Conservation (phyloP, 257 asterid genomes). For the Euphrasia confusa region DNA sequence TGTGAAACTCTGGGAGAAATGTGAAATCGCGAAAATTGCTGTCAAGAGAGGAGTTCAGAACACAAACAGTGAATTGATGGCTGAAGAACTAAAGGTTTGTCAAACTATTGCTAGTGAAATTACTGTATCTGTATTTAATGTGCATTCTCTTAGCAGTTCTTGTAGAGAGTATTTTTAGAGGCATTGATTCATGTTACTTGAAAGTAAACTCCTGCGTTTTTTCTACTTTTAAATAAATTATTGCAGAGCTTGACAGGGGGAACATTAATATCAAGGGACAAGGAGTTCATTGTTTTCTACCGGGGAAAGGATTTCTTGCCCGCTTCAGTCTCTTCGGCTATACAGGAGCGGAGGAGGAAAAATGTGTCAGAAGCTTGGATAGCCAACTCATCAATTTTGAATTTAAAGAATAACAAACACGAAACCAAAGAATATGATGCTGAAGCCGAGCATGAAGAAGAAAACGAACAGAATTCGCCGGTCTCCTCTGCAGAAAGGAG, state of each 20-base stretch:
- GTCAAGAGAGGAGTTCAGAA: slow-evolving; percentile 94
- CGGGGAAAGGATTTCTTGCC: slow-evolving; percentile 98
- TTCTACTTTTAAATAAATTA: slow-evolving; percentile 24
- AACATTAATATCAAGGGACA: slow-evolving; percentile 85
- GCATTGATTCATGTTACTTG: slow-evolving; percentile 29
- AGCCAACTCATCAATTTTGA: slow-evolving; percentile 23
- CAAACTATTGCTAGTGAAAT: no score
- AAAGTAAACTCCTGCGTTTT: slow-evolving; percentile 24
- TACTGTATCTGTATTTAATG: no score
- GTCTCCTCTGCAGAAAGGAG: slow-evolving; percentile 35
- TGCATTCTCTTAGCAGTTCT: slow-evolving; percentile 15
- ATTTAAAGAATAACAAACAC: slow-evolving; percentile 27
- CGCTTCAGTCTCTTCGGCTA: slow-evolving; percentile 83
- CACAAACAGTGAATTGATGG: slow-evolving; percentile 83
- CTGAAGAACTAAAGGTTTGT: slow-evolving; percentile 96
- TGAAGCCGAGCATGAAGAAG: slow-evolving; percentile 33
- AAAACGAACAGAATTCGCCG: slow-evolving; percentile 24
- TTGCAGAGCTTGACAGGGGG: slow-evolving; percentile 96
- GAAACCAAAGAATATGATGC: slow-evolving; percentile 25
- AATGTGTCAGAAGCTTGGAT: slow-evolving; percentile 27
- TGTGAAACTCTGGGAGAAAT: slow-evolving; percentile 96
- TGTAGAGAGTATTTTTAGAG: slow-evolving; percentile 11
- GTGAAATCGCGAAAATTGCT: slow-evolving; percentile 95
- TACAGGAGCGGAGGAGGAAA: slow-evolving; percentile 68
- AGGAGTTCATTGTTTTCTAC: slow-evolving; percentile 78